phyloP scores from a whole-genome alignment of 768 basidiomycete species.

The Lactarius deliciosus region DNA sequence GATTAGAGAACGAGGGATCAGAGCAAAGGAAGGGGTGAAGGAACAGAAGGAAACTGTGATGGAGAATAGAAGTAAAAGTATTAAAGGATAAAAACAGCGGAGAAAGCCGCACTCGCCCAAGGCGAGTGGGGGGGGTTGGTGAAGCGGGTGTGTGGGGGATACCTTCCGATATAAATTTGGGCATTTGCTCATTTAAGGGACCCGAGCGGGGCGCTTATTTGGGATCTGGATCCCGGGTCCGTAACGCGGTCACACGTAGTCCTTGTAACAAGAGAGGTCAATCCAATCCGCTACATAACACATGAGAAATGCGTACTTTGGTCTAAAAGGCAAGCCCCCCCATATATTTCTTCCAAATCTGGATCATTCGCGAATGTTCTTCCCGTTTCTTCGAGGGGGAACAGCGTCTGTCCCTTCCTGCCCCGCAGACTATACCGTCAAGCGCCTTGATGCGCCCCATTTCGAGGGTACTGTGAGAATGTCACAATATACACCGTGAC shows the following conservation, averaged over 20 bases:
- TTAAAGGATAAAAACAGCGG: slow-evolving; percentile 24
- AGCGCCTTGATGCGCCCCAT: slow-evolving; percentile 7
- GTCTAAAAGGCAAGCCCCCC: slow-evolving; percentile 2
- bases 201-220: slow-evolving; percentile 9
- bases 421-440: neutral
- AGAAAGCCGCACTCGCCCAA: slow-evolving; percentile 22
- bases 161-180: slow-evolving; percentile 6
- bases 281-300: slow-evolving; percentile 10
- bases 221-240: slow-evolving; percentile 15
- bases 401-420: neutral
- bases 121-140: slow-evolving; percentile 20
- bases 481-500: slow-evolving; percentile 14
- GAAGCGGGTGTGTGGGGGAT: slow-evolving; percentile 21
- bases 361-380: slow-evolving; percentile 19
- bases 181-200: slow-evolving; percentile 15
- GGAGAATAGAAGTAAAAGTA: slow-evolving; percentile 25
- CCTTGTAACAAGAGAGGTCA: neutral
- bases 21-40: slow-evolving; percentile 25
- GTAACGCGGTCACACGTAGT: slow-evolving; percentile 23
- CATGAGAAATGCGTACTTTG: slow-evolving; percentile 12
- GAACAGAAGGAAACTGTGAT: slow-evolving; percentile 26
- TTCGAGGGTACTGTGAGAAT: slow-evolving; percentile 20
- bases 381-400: slow-evolving; percentile 1
- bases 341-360: slow-evolving; percentile 7
- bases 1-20: slow-evolving; percentile 22